Evolutionary conservation across 2,329 filamentous ascomycete species (phyloP), one percentile per base, ranked within the genome.

Genomic region (Tricladium varicosporioides): DNA sequence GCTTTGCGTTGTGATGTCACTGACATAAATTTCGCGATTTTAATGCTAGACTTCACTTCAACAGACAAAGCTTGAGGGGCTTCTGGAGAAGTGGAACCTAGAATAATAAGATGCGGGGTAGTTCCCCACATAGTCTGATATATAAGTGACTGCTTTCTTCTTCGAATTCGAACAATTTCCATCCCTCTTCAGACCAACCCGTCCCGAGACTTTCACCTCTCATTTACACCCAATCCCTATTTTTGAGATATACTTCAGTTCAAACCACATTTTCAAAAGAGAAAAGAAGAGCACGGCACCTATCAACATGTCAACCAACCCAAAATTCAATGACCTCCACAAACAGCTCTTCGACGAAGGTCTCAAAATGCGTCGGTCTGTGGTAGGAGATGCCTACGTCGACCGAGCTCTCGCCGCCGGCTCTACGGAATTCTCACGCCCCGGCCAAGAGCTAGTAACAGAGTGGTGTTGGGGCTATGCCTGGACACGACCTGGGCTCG

Each of bases 301-400:
- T n/a, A n/a, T n/a, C 47, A 67, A 57, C 54, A 75, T 74, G 73
- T 75, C 72, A 31, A 71, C 70, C 57, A 71, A 75, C 53, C 70
- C 73, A 1, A 73, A 74, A 32, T 70, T 73, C 64, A 70, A 74
- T 46, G 70, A 70, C 2, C 60, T 59, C 13, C 77, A 85, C 72
- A 78, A 82, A 63, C 72, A 78, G 49, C 76, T 86, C 47, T 87
- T 84, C 71, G 79, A 84, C 5, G 78, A 81, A 61, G 85, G 85
- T 36, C 74, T 87, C 54, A 76, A 81, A 65, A 80, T 84, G 67
- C 82, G 85, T 36, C 77, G 80, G 51, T 76, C 76, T 59, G 85
- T 87, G 8, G 78, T 84, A 13, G 84, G 85, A n/a, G 74, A 84
- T 54, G 75, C 76, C 42, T 85, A 86, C 63, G 84, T 87, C 54